Evolutionary conservation across 768 basidiomycete species (phyloP).

Genomic region (Amanita thiersii): DNA sequence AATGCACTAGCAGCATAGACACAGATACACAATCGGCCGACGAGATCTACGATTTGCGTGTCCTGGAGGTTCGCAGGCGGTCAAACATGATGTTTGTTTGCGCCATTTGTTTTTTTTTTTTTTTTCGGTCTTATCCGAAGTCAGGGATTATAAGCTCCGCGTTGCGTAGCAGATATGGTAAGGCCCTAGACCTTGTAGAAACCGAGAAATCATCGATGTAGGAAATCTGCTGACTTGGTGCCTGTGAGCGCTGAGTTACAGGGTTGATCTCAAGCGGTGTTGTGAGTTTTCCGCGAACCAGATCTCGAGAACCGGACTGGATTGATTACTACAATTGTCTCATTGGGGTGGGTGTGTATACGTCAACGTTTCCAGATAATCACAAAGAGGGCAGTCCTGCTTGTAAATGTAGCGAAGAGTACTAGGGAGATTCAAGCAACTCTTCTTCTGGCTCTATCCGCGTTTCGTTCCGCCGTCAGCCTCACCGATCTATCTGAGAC

Average conservation of each 20-base stretch:
- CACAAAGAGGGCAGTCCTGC: conserved; percentile 28
- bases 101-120: conserved; percentile 24
- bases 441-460: conserved; percentile 30
- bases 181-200: conserved; percentile 28
- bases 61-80: too few relatives aligned
- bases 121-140: conserved; percentile 41
- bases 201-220: conserved; percentile 40
- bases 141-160: conserved; percentile 42
- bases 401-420: conserved; percentile 23
- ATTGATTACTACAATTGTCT: conserved; percentile 23
- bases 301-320: conserved; percentile 37
- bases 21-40: too few relatives aligned
- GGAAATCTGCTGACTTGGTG: conserved; percentile 32
- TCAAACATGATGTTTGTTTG: too few relatives aligned
- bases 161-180: conserved; percentile 29
- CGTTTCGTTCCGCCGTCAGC: conserved; percentile 33
- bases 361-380: conserved; percentile 25
- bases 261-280: conserved; percentile 34
- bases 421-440: conserved; percentile 23
- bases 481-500: conserved; percentile 35
- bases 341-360: conserved; percentile 39
- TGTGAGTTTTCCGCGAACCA: conserved; percentile 36
- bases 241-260: conserved; percentile 35
- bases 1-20: too few relatives aligned
- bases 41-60: too few relatives aligned